A percentile compares a stretch with the other conserved stretches of the same genome.
Conservation (phyloP, 257 asterid genomes). For the Solanum virginianum region DNA sequence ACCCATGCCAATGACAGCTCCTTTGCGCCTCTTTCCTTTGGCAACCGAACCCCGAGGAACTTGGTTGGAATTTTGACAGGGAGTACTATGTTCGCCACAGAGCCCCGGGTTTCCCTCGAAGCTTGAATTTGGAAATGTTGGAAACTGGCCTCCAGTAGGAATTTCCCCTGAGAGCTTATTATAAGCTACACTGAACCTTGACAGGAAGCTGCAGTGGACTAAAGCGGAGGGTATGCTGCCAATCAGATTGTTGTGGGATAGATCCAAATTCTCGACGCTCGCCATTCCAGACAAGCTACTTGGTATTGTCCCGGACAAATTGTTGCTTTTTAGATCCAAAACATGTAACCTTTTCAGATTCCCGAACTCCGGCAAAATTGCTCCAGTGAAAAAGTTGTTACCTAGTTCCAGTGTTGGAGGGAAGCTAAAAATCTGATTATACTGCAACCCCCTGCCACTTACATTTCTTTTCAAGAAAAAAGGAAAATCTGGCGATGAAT, state of each 20-base stretch:
- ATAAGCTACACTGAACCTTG: slow-evolving; percentile 51
- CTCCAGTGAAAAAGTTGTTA: slow-evolving; percentile 53
- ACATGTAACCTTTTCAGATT: slow-evolving; percentile 47
- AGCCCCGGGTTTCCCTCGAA: slow-evolving; percentile 57
- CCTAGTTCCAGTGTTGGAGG: slow-evolving; percentile 63
- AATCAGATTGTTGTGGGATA: slow-evolving; percentile 47
- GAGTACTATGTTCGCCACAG: slow-evolving; percentile 40
- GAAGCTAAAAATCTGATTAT: slow-evolving; percentile 42
- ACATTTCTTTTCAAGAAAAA: slow-evolving; percentile 37
- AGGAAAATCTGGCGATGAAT: slow-evolving; percentile 42
- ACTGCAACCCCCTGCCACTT: slow-evolving; percentile 18
- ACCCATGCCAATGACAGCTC: slow-evolving; percentile 30
- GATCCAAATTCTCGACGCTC: slow-evolving; percentile 55
- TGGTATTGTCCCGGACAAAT: slow-evolving; percentile 55
- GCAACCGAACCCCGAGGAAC: slow-evolving; percentile 8
- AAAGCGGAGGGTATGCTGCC: slow-evolving; percentile 60
- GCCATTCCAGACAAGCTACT: slow-evolving; percentile 40
- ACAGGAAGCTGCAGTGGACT: slow-evolving; percentile 37
- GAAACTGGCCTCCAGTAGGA: slow-evolving; percentile 53
- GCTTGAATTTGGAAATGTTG: slow-evolving; percentile 44
- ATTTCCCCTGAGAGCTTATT: slow-evolving; percentile 48
- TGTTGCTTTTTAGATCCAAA: slow-evolving; percentile 52
- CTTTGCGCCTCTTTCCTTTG: slow-evolving; percentile 14
- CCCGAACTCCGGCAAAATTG: slow-evolving; percentile 68
- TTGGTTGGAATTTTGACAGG: slow-evolving; percentile 12